Evolutionary conservation across 345 rosid species (phyloP), one percentile per base, ranked within the genome.

Genomic region (Aquilaria malaccensis): DNA sequence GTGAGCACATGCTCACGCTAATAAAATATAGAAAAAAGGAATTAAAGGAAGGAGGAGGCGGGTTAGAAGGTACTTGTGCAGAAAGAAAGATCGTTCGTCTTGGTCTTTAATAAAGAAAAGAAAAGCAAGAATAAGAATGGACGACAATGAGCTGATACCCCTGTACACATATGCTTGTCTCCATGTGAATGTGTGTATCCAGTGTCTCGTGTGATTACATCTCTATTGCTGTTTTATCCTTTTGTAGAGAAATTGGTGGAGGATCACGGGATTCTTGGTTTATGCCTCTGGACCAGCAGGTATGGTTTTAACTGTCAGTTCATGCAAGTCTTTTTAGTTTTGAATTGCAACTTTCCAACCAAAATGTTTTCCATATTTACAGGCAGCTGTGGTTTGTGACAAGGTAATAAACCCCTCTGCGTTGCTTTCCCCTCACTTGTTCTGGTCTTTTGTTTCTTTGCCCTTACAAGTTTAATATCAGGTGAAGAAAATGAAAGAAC

Each of bases 241-340:
- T 52, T 15, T 73, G 67, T 78, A 89, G 98, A 70, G 98, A 93
- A 86, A 56, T 89, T 72, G 98, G 98, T 63, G 71, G 66, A 78
- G 98, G 97, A 66, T 52, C 72, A 32, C 75, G 81, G 64, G 97
- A 93, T 76, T 93, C 98, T 9, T 93, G 97, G 98, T 84, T 87
- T 69, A 81, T 81, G 93, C 84, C 97, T 71, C 90, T 93, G 15
- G 78, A 70, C 31, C 69, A 85, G 59, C 95, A 93, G 85, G 90
- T 81, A 64, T 70, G 74, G 67, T 14, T 47, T 14, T 30, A 43
- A 56, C 46, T 30, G 51, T 50, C 31, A 22, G 22, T 22, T 22
- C 30, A 29, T 49, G 33, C 46, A 62, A 12, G 32, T 31, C 60
- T 61, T 11, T 52, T 54, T 32, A 2, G 33, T 51, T 56, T 5